These are phyloP conservation scores for Aureobasidium sp. DNA, from an alignment of 2,329 filamentous ascomycete species.

Conservation along the genomic window DNA sequence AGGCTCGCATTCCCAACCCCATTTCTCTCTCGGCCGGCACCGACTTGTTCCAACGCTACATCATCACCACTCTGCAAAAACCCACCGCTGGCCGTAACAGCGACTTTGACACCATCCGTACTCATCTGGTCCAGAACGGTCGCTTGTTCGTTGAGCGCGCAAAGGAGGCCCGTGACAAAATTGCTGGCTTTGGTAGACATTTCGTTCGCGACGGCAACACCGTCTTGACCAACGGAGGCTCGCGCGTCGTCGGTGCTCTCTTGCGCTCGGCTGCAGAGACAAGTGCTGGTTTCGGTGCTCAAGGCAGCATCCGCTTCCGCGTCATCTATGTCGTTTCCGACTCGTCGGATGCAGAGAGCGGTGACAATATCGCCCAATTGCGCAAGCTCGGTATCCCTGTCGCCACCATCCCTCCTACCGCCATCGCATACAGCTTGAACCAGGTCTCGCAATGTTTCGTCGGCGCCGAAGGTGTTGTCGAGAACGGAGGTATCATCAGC, in stretches of 20 bases:
- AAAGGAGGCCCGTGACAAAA: constrained; percentile 75
- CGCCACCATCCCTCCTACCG: constrained; percentile 68
- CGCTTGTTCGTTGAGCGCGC: constrained; percentile 80
- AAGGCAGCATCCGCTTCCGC: constrained; percentile 62
- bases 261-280: constrained; percentile 67
- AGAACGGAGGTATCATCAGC: constrained; percentile 89
- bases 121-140: constrained; percentile 78
- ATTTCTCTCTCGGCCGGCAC: constrained; percentile 90
- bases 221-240: constrained; percentile 87
- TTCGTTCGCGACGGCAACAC: constrained; percentile 73
- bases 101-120: constrained; percentile 77
- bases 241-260: constrained; percentile 72
- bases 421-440: constrained; percentile 71
- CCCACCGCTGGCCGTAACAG: constrained; percentile 39
- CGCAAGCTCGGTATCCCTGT: constrained; percentile 72
- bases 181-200: constrained; percentile 69
- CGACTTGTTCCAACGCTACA: constrained; percentile 90
- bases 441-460: constrained; percentile 64
- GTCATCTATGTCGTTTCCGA: constrained; percentile 61
- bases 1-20: constrained; percentile 73
- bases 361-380: constrained; percentile 63
- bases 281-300: constrained; percentile 34
- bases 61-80: constrained; percentile 64
- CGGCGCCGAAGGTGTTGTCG: constrained; percentile 76
- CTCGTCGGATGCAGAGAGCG: constrained; percentile 51